Base-by-base conservation (phyloP, 2,329 filamentous ascomycete genomes). In the Teratosphaeria viscida region DNA sequence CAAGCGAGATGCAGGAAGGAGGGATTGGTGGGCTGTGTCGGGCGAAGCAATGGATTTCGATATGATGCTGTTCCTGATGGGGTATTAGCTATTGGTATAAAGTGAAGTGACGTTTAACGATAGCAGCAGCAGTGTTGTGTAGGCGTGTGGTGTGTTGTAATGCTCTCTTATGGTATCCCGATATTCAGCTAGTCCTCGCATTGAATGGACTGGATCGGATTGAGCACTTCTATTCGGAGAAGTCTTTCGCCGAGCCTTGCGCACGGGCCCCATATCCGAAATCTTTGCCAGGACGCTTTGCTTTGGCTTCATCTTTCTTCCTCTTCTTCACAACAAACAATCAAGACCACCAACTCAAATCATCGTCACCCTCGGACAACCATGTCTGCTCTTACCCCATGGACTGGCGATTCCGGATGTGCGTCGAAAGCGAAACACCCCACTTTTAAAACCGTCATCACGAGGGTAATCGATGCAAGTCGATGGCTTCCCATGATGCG, bases 371-470 rank as follows among this genome's bases (percentile, higher is more conserved):
- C 74, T 79, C 79, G 68, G 65, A 70, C 64, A 64, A 61, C 66
- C 67, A 71, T 68, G 54, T 55, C 56, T 55, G 72, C 77, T 68
- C 85, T 81, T 83, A 23, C 81, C 19, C 53, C 55, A 63, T 65
- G 65, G 66, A 79, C 82, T 87, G 84, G 79, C 81, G 83, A 86
- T 79, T 87, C 83, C 83, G 83, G 83, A 81, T 75, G 82, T 82
- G 79, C 76, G 86, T 87, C 86, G 77, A 89, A 86, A 90, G 76
- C 70, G 78, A 81, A 70, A 16, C 75, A 73, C 23, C 2, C 81
- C 85, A 82, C 82, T 84, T 86, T 79, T 87, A 90, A 90, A 90
- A 90, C 87, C 86, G 86, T 89, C 82, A 82, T 85, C 82, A 85
- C 83, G 86, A 90, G 84, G 82, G 83, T 71, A 71, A 62, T 70